phyloP scores from a whole-genome alignment of 768 basidiomycete species.

The Lentinus brumalis region DNA sequence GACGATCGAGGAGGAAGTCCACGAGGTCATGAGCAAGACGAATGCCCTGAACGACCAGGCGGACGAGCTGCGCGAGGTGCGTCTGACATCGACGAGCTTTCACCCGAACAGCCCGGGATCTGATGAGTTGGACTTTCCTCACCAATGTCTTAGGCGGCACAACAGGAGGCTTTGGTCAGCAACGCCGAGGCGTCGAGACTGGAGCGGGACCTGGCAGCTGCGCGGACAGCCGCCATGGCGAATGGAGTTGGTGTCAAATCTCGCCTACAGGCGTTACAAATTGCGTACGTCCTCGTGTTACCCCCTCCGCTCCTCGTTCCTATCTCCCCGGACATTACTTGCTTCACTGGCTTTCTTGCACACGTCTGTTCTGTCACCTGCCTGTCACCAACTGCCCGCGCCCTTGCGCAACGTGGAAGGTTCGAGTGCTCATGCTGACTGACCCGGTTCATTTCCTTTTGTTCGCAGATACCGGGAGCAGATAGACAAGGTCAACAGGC shows the following conservation, averaged over 20 bases:
- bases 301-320: background rate
- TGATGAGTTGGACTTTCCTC: background rate
- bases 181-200: slow-evolving; percentile 66
- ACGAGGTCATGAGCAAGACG: slow-evolving; percentile 74
- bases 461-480: slow-evolving; percentile 72
- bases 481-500: slow-evolving; percentile 68
- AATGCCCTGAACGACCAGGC: slow-evolving; percentile 70
- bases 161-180: slow-evolving; percentile 70
- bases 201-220: slow-evolving; percentile 73
- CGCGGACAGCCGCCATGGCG: slow-evolving; percentile 72
- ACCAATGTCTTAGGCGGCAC: slow-evolving; percentile 56
- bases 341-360: background rate
- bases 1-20: slow-evolving; percentile 77
- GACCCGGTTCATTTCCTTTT: background rate
- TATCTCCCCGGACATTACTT: background rate
- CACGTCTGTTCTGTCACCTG: background rate
- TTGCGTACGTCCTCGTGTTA: slow-evolving; percentile 56
- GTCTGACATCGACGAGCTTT: slow-evolving; percentile 22
- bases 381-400: slow-evolving; percentile 1
- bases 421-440: background rate
- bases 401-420: background rate
- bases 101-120: too few relatives aligned
- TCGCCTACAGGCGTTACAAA: slow-evolving; percentile 72
- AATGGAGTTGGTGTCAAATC: slow-evolving; percentile 85
- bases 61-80: slow-evolving; percentile 79